Percentiles rank a stretch among this genome's conserved stretches.
Conservation (phyloP, 345 rosid species). For the Populus deltoides region DNA sequence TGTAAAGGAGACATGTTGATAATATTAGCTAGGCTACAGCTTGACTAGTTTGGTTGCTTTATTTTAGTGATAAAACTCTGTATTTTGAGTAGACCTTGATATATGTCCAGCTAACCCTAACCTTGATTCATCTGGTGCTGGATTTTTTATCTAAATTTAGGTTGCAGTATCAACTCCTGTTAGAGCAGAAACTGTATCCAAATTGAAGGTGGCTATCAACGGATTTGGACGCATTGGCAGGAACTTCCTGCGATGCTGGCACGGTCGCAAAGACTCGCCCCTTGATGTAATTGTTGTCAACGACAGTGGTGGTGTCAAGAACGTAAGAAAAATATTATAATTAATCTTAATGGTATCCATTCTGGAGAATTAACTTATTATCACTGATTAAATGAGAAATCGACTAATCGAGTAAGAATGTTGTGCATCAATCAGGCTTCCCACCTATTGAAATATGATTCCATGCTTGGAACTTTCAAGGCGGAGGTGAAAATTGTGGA, state of each 20-base stretch:
- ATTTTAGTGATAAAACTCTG: background rate
- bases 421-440: conserved; percentile 57
- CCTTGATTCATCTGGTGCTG: background rate
- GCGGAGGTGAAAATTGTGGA: conserved; percentile 86
- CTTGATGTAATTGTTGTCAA: conserved; percentile 87
- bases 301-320: conserved; percentile 98
- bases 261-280: conserved; percentile 88
- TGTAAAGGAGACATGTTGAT: no score
- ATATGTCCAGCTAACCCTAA: no score
- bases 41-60: no score
- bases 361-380: background rate
- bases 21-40: no score
- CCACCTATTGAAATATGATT: conserved; percentile 93
- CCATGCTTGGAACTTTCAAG: conserved; percentile 92
- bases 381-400: background rate
- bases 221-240: conserved; percentile 98
- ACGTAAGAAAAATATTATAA: conserved; percentile 43
- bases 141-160: conserved; percentile 29
- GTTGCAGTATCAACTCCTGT: conserved; percentile 42
- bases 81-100: background rate
- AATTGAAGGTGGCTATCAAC: conserved; percentile 93
- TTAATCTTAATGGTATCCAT: background rate
- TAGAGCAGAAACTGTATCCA: conserved; percentile 70
- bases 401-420: conserved; percentile 1
- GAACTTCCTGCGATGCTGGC: conserved; percentile 99